Percentiles rank a stretch among this genome's conserved stretches.
phyloP scores from a whole-genome alignment of 163 green algal species.

The Chlamydomonas reinhardtii region DNA sequence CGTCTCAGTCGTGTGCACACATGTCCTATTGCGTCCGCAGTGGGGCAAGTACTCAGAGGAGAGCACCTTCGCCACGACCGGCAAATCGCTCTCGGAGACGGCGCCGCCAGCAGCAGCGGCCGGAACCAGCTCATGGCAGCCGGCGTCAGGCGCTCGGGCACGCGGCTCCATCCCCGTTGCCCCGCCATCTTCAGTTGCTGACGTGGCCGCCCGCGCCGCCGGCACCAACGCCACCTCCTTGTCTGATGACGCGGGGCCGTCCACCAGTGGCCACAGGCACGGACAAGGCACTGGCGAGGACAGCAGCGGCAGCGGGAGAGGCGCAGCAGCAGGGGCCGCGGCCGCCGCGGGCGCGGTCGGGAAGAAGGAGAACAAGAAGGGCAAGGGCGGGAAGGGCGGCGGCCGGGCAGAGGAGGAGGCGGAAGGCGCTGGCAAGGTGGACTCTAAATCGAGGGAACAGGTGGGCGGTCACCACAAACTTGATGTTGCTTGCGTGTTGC shows the following conservation, averaged over 20 bases:
- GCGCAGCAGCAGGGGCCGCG: neutral
- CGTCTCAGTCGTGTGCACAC: too few species aligned
- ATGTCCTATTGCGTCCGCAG: neutral
- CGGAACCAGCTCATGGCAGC: neutral
- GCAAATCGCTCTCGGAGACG: neutral
- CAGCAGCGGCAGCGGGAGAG: neutral
- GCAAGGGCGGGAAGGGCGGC: neutral
- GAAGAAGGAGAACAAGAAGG: conserved; percentile 26
- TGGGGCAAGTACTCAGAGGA: conserved; percentile 49
- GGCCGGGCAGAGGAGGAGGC: too few species aligned
- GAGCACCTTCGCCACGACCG: conserved; percentile 32
- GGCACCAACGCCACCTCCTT: neutral
- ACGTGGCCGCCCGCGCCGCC: too few species aligned
- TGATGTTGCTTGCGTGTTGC: too few species aligned
- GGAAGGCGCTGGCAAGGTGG: neutral
- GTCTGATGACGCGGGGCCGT: too few species aligned
- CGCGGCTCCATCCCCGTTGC: too few species aligned
- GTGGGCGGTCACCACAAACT: neutral
- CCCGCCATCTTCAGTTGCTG: too few species aligned
- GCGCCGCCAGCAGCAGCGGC: neutral
- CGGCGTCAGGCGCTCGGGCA: neutral
- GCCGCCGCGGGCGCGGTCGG: neutral
- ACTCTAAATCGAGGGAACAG: neutral
- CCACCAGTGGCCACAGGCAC: too few species aligned
- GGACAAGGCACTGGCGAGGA: too few species aligned